A percentile compares a stretch with the other conserved stretches of the same genome.
phyloP scores from a whole-genome alignment of 192 early-diverging fungal species.

The Rhizophagus sp. region DNA sequence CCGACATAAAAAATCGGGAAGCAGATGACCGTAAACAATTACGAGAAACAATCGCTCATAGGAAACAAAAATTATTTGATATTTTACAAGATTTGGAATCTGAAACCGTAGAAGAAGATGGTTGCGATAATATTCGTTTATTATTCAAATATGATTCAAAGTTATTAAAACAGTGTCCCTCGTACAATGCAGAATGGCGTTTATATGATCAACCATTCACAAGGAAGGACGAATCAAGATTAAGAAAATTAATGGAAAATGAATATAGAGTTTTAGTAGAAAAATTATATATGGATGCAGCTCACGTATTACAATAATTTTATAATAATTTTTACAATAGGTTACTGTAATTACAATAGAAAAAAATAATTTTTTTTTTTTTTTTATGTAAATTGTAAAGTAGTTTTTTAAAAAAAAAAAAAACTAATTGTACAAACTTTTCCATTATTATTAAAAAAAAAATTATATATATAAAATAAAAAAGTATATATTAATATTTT shows the following conservation, averaged over 20 bases:
- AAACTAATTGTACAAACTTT: too few relatives aligned
- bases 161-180: not conserved
- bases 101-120: not conserved
- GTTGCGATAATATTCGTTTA: not conserved
- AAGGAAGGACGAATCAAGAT: not conserved
- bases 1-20: not conserved
- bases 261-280: slow-evolving; percentile 4
- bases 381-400: too few relatives aligned
- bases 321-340: not conserved
- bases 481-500: too few relatives aligned
- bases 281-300: not conserved
- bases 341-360: too few relatives aligned
- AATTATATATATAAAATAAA: too few relatives aligned
- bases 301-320: not conserved
- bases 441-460: too few relatives aligned
- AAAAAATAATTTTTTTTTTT: too few relatives aligned
- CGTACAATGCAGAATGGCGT: not conserved
- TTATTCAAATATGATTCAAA: slow-evolving; percentile 3
- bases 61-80: not conserved
- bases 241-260: not conserved
- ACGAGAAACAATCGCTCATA: not conserved
- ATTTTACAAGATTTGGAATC: not conserved
- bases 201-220: slow-evolving; percentile 10
- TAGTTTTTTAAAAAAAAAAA: too few relatives aligned
- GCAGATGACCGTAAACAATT: not conserved